Conservation (phyloP, 495 filamentous ascomycete species). For the Neurospora sp. region DNA sequence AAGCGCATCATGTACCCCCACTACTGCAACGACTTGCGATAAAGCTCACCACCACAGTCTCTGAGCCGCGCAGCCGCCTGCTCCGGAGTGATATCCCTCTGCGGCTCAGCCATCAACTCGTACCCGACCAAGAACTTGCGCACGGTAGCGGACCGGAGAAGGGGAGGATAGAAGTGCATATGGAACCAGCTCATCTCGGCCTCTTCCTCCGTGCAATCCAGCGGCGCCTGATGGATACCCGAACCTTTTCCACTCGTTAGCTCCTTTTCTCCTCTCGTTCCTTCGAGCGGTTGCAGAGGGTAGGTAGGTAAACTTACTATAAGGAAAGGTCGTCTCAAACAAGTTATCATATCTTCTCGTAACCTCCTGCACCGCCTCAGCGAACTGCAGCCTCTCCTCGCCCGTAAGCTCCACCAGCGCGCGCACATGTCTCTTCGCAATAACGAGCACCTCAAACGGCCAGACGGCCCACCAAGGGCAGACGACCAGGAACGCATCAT, state of each 20-base stretch:
- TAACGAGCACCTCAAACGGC: slow-evolving; percentile 93
- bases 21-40: slow-evolving; percentile 56
- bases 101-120: slow-evolving; percentile 92
- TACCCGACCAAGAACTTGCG: slow-evolving; percentile 94
- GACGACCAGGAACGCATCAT: slow-evolving; percentile 68
- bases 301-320: slow-evolving; percentile 45
- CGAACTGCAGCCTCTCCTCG: slow-evolving; percentile 57
- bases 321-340: slow-evolving; percentile 94
- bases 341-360: slow-evolving; percentile 91
- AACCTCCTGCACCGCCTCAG: slow-evolving; percentile 75
- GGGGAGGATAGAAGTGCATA: slow-evolving; percentile 92
- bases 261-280: neutral
- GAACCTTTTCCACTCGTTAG: slow-evolving; percentile 29
- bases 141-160: slow-evolving; percentile 86
- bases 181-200: slow-evolving; percentile 82
- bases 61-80: slow-evolving; percentile 77
- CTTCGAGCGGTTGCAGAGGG: neutral
- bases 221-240: slow-evolving; percentile 89
- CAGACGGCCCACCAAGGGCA: slow-evolving; percentile 97
- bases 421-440: slow-evolving; percentile 69
- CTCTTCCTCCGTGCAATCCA: slow-evolving; percentile 77
- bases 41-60: slow-evolving; percentile 67
- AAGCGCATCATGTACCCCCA: neutral
- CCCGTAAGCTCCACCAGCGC: slow-evolving; percentile 69
- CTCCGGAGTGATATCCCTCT: slow-evolving; percentile 95